Evolutionary conservation across 495 filamentous ascomycete genomes (phyloP), one percentile per base, ranked within the genome.

Genomic region (Neurospora tetrasperma): DNA sequence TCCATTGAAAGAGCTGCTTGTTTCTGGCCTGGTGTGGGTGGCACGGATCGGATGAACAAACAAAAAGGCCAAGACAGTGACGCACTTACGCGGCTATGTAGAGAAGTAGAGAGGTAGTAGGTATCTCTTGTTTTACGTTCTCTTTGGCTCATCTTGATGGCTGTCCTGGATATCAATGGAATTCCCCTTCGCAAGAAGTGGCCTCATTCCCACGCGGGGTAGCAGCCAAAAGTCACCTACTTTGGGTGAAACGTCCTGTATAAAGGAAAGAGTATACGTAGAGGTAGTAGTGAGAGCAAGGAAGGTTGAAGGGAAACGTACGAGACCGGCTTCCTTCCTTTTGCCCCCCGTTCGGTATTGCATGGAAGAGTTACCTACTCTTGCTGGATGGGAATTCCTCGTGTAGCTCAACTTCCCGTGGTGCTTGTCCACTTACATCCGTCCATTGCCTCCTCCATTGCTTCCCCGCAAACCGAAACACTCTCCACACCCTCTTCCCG

Each of bases 11-110:
- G 54, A 35, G 54, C 54, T 66, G 54, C 54, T 66, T 66, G 54
- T 2, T 66, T 62, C 16, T 27, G 27, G 27, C 54, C 27, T 62
- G 54, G 35, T 62, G 54, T 18, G 27, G 54, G 54, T 66, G 54
- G 54, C 54, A 66, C 54, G 54, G 54, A 18, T 66, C 54, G 54
- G 54, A 66, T 66, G 23, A 62, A 35, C 54, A 31, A 66, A 18
- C 54, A 66, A 62, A 66, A 62, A 35, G 54, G 54, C 54, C 54
- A 66, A 66, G 54, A 66, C 54, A 66, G 54, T 66, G 54, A 66
- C 54, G 54, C 54, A 66, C 12, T 66, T 66, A 1, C 5, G 54
- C 54, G 54, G 27, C 54, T 35, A 66, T 14, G 16, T 18, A 66
- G 27, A 18, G 48, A 59, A 59, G 48, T 12, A 62, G 23, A 12